phyloP scores from a whole-genome alignment of 176 grass and related monocot genomes.

The Oryza brachyantha region DNA sequence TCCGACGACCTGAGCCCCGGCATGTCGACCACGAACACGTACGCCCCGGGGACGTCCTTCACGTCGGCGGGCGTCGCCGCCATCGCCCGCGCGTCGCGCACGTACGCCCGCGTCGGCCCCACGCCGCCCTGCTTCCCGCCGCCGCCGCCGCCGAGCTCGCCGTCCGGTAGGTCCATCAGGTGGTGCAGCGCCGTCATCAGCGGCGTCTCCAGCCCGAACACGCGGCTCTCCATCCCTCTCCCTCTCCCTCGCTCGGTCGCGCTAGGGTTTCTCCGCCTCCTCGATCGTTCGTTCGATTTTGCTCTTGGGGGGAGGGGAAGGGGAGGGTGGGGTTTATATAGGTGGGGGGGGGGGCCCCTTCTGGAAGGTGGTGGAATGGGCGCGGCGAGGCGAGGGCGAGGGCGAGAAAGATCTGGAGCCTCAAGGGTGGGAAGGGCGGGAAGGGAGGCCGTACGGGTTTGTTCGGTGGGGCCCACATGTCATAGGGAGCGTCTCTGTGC shows the following conservation, averaged over 20 bases:
- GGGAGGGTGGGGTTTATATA: slow-evolving; percentile 11
- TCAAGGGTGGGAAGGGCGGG: too few species aligned
- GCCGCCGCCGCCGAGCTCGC: slow-evolving; percentile 27
- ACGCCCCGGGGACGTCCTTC: slow-evolving; percentile 58
- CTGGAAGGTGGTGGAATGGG: slow-evolving; percentile 25
- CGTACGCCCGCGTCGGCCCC: slow-evolving; percentile 55
- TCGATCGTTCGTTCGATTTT: neutral
- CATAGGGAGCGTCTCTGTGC: too few species aligned
- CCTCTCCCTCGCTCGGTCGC: neutral
- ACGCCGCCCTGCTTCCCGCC: slow-evolving; percentile 42
- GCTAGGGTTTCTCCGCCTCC: neutral
- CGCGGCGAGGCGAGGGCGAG: neutral
- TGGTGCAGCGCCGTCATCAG: slow-evolving; percentile 62
- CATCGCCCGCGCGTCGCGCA: slow-evolving; percentile 79
- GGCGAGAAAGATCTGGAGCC: slow-evolving; percentile 26
- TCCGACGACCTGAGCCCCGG: slow-evolving; percentile 65
- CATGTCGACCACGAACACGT: slow-evolving; percentile 83
- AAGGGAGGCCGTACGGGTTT: too few species aligned
- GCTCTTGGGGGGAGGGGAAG: neutral
- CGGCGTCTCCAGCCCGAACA: slow-evolving; percentile 58
- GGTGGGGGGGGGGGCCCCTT: neutral
- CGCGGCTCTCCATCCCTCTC: slow-evolving; percentile 39
- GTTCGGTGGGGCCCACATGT: neutral
- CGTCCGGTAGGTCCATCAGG: slow-evolving; percentile 53
- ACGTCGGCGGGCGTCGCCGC: slow-evolving; percentile 77